Percentiles rank a stretch among this genome's conserved stretches.
phyloP scores from a whole-genome alignment of 495 filamentous ascomycete species.

The Daldinia decipiens region DNA sequence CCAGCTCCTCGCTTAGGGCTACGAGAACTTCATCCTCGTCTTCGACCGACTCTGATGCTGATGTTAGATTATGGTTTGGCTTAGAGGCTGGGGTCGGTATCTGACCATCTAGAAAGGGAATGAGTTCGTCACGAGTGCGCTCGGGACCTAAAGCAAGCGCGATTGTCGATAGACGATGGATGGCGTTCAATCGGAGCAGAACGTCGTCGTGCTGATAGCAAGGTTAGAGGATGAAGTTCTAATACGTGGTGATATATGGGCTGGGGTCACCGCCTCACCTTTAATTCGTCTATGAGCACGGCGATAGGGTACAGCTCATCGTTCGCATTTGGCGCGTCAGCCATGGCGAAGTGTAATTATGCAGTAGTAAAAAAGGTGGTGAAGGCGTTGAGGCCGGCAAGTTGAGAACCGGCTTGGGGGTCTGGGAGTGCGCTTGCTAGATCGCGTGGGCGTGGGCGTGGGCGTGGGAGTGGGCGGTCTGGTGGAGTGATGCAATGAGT shows the following conservation, averaged over 20 bases:
- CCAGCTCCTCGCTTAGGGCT: constrained; percentile 94
- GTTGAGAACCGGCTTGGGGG: constrained; percentile 23
- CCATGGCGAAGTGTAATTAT: constrained; percentile 57
- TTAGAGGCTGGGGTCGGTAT: constrained; percentile 28
- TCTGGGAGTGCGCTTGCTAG: constrained; percentile 30
- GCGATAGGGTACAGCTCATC: constrained; percentile 99
- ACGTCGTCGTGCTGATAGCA: constrained; percentile 90
- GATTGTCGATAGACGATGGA: constrained; percentile 97
- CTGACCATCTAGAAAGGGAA: constrained; percentile 97
- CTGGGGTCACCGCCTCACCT: constrained; percentile 68
- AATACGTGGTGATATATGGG: constrained; percentile 4
- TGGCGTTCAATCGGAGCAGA: constrained; percentile 95
- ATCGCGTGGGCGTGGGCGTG: constrained; percentile 45
- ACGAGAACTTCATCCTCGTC: constrained; percentile 99
- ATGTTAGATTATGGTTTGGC: constrained; percentile 40
- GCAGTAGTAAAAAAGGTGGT: constrained; percentile 6
- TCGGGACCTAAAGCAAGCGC: constrained; percentile 94
- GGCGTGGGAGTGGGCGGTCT: constrained; percentile 38
- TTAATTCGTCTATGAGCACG: constrained; percentile 98
- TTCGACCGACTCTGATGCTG: constrained; percentile 86
- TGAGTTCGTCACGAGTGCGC: constrained; percentile 95
- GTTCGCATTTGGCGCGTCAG: constrained; percentile 68
- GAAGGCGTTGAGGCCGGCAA: constrained; percentile 25
- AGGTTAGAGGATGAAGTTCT: constrained; percentile 33
- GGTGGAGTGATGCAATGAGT: constrained; percentile 45